These are phyloP conservation scores for Aphanomyces invadans DNA, from an alignment of 352 stramenopile genomes.

Conservation along the genomic window DNA sequence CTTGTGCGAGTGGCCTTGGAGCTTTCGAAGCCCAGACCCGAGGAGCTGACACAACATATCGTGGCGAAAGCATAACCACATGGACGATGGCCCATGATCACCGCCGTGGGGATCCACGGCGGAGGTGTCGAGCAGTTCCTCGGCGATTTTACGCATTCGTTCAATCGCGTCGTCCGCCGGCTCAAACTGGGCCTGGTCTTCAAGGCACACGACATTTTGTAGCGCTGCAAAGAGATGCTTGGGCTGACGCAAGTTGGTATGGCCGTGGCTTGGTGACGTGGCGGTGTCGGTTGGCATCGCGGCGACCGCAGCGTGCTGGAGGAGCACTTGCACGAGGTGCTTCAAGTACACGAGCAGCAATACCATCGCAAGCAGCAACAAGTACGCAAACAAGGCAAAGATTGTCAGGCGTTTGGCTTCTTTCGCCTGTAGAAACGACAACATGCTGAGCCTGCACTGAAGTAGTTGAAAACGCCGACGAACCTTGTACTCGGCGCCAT, in stretches of 20 bases:
- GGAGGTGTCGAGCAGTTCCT: not conserved
- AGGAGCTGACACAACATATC: slow-evolving; percentile 10
- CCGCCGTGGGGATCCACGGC: not conserved
- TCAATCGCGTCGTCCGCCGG: not conserved
- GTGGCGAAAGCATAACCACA: not conserved
- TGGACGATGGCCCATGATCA: not conserved
- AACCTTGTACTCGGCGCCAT: slow-evolving; percentile 9
- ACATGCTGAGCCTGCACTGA: no score
- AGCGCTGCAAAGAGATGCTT: not conserved
- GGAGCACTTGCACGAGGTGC: slow-evolving; percentile 10
- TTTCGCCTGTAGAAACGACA: no score
- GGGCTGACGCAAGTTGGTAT: not conserved
- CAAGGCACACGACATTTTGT: not conserved
- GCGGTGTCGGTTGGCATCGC: no score
- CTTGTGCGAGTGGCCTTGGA: not conserved
- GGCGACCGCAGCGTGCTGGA: not conserved
- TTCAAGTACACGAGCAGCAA: slow-evolving; percentile 8
- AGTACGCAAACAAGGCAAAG: slow-evolving; percentile 5
- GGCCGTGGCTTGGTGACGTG: not conserved
- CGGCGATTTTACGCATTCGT: slow-evolving; percentile 2
- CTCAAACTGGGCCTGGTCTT: not conserved
- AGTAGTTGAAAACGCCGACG: no score
- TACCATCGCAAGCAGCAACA: not conserved
- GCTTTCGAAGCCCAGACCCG: not conserved
- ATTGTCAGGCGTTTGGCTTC: no score